Conservation (phyloP, 1,139 yeast species). For the Saccharomyces hybrid region DNA sequence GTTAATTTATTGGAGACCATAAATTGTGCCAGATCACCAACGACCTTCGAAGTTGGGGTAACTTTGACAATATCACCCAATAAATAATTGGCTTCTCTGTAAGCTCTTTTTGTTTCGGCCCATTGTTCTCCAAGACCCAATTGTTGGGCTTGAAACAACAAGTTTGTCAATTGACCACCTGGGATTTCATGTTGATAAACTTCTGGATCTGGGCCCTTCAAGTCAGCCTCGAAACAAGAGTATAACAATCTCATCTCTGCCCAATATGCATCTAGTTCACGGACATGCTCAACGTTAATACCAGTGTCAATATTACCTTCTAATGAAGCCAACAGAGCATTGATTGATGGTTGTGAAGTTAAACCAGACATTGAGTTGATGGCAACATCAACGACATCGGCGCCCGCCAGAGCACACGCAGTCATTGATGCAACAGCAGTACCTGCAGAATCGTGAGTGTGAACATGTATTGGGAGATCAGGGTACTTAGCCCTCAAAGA, state of each 20-base stretch:
- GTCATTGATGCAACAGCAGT: slow-evolving; percentile 96
- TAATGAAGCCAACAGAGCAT: slow-evolving; percentile 81
- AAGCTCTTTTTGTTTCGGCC: slow-evolving; percentile 89
- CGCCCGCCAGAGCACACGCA: slow-evolving; percentile 90
- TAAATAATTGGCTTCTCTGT: slow-evolving; percentile 76
- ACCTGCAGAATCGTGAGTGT: slow-evolving; percentile 98
- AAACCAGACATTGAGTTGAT: slow-evolving; percentile 94
- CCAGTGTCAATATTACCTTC: slow-evolving; percentile 79
- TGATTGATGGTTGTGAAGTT: slow-evolving; percentile 95
- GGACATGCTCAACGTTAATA: slow-evolving; percentile 53
- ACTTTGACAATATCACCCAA: slow-evolving; percentile 95
- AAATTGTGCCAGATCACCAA: slow-evolving; percentile 95
- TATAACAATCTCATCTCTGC: slow-evolving; percentile 93
- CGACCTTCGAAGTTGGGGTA: slow-evolving; percentile 96
- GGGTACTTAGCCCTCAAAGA: slow-evolving; percentile 80
- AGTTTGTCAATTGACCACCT: slow-evolving; percentile 96
- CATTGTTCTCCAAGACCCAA: slow-evolving; percentile 93
- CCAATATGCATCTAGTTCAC: slow-evolving; percentile 89
- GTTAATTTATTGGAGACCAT: slow-evolving; percentile 91
- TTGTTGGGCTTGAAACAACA: slow-evolving; percentile 96
- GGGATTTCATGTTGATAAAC: slow-evolving; percentile 96
- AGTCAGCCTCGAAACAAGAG: slow-evolving; percentile 93
- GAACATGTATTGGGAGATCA: slow-evolving; percentile 90
- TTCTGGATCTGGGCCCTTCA: slow-evolving; percentile 98
- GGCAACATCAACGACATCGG: slow-evolving; percentile 95